These are phyloP conservation scores for Austroboletus niveus DNA, from an alignment of 1,284 basidiomycete species.

Conservation along the genomic window DNA sequence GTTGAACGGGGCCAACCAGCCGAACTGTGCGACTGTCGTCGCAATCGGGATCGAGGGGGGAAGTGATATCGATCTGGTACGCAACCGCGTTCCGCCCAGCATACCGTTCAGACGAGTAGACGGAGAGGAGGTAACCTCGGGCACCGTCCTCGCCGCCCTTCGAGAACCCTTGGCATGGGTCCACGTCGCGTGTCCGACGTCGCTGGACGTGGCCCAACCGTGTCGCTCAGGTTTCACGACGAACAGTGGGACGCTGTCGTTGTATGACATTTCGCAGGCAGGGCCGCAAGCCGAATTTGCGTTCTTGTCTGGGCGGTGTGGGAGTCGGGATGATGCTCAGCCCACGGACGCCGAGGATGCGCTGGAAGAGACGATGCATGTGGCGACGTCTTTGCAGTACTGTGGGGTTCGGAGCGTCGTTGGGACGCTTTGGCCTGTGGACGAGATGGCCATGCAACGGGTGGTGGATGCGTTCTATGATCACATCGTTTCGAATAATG, in stretches of 20 bases:
- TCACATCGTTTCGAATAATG: conserved; percentile 12
- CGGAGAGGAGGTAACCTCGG: conserved; percentile 15
- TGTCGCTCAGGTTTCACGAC: conserved; percentile 27
- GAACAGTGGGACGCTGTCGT: conserved; percentile 20
- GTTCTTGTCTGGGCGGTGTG: conserved; percentile 35
- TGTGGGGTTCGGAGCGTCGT: conserved; percentile 22
- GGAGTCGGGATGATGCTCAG: background rate
- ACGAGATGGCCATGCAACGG: conserved; percentile 12
- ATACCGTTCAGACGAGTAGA: conserved; percentile 25
- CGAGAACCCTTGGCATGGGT: conserved; percentile 23
- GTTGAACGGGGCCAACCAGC: background rate
- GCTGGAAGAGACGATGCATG: conserved; percentile 19
- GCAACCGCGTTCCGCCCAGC: conserved; percentile 17
- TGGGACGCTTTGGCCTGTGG: conserved; percentile 24
- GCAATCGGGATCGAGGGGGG: conserved; percentile 15
- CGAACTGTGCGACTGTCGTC: conserved; percentile 12
- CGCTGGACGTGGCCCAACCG: conserved; percentile 14
- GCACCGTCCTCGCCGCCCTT: conserved; percentile 13
- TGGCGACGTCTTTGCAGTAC: conserved; percentile 21
- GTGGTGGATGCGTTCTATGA: conserved; percentile 24
- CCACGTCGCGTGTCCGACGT: conserved; percentile 26
- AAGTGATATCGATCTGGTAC: conserved; percentile 15
- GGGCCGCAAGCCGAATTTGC: conserved; percentile 32
- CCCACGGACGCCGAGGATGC: conserved; percentile 1
- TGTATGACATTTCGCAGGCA: conserved; percentile 29